These are phyloP conservation scores for Tephrocybe sp. DNA, from an alignment of 768 basidiomycete species.

Conservation along the genomic window DNA sequence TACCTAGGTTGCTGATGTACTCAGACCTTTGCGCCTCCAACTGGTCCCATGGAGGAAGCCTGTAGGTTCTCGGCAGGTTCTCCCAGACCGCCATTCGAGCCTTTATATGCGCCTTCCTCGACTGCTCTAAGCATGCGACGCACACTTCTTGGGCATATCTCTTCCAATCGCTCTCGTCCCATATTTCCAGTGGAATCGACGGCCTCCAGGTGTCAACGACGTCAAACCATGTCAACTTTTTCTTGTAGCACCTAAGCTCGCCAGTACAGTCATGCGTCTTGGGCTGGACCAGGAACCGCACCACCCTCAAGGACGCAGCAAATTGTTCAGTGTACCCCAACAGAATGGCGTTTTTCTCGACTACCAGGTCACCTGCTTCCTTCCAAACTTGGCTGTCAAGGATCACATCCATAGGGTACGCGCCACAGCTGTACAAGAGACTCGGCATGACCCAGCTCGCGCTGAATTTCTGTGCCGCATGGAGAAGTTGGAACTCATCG, in stretches of 20 bases:
- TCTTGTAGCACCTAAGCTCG: constrained; percentile 8
- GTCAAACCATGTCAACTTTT: constrained; percentile 13
- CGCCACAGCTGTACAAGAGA: constrained; percentile 19
- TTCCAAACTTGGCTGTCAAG: constrained; percentile 15
- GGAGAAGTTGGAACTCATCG: constrained; percentile 18
- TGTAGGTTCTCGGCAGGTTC: constrained; percentile 27
- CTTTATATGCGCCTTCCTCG: constrained; percentile 11
- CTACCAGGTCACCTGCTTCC: constrained; percentile 7
- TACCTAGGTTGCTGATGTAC: not conserved
- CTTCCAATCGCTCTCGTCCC: constrained; percentile 17
- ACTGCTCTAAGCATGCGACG: constrained; percentile 8
- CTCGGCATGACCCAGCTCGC: constrained; percentile 19
- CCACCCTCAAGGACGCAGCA: constrained; percentile 10
- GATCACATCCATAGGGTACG: constrained; percentile 17
- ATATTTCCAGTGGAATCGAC: constrained; percentile 17
- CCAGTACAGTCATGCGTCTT: not conserved
- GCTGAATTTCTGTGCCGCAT: constrained; percentile 15
- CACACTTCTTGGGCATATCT: constrained; percentile 13
- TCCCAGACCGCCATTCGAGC: constrained; percentile 29
- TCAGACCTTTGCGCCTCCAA: constrained; percentile 20
- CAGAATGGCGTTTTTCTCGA: constrained; percentile 14
- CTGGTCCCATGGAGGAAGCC: constrained; percentile 25
- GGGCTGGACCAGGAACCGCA: constrained; percentile 13
- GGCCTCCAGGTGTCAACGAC: constrained; percentile 8
- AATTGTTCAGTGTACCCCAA: constrained; percentile 16